Evolutionary conservation across 495 filamentous ascomycete species (phyloP).

Genomic region (Cudoniella acicularis): DNA sequence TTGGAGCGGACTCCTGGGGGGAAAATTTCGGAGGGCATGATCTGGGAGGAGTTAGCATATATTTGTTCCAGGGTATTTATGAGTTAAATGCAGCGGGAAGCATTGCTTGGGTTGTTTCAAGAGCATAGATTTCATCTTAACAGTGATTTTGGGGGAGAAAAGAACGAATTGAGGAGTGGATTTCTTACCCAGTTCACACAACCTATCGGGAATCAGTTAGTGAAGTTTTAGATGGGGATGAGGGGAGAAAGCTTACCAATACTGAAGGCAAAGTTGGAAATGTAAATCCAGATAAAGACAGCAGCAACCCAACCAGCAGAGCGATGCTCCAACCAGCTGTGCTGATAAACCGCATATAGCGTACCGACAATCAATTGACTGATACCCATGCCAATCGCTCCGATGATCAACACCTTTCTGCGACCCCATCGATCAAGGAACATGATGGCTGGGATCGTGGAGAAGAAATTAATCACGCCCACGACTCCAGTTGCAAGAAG

Average conservation of each 20-base stretch:
- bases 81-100: conserved; percentile 72
- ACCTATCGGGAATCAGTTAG: background rate
- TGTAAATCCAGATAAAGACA: background rate
- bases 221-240: background rate
- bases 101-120: too few relatives aligned
- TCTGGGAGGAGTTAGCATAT: conserved; percentile 63
- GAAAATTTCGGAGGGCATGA: conserved; percentile 74
- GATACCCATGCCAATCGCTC: conserved; percentile 40
- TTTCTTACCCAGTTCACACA: background rate
- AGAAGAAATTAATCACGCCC: conserved; percentile 59
- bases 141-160: background rate
- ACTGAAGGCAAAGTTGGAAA: background rate
- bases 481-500: conserved; percentile 33
- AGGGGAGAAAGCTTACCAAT: background rate
- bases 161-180: too few relatives aligned
- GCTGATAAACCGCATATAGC: background rate
- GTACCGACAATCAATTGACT: conserved; percentile 40
- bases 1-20: conserved; percentile 66
- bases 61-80: conserved; percentile 71
- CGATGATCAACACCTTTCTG: conserved; percentile 43
- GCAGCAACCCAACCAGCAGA: background rate
- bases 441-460: conserved; percentile 56
- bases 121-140: too few relatives aligned
- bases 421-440: conserved; percentile 47
- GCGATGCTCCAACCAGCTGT: background rate